phyloP scores from a whole-genome alignment of 345 rosid genomes.

The Pistacia atlantica region DNA sequence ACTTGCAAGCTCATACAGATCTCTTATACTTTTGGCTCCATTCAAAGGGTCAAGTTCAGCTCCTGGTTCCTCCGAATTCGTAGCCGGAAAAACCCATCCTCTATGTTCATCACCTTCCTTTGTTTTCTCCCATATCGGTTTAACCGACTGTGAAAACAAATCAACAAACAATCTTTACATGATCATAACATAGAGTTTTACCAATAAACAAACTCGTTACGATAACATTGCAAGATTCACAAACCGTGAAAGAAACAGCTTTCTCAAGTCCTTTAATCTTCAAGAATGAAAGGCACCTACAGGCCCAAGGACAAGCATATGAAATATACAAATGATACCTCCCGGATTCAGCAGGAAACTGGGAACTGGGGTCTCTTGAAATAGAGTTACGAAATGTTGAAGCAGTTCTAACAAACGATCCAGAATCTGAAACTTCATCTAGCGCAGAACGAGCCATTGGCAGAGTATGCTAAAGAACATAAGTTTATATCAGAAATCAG shows the following conservation, averaged over 20 bases:
- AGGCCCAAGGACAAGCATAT: slow-evolving; percentile 98
- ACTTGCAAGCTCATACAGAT: slow-evolving; percentile 80
- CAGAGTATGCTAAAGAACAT: slow-evolving; percentile 27
- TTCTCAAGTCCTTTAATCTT: slow-evolving; percentile 85
- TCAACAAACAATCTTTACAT: slow-evolving; percentile 8
- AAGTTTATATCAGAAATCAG: background rate
- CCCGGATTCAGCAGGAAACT: slow-evolving; percentile 76
- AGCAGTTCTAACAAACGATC: slow-evolving; percentile 76
- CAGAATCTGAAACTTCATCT: slow-evolving; percentile 73
- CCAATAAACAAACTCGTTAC: background rate
- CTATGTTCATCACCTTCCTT: slow-evolving; percentile 80
- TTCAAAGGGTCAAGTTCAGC: slow-evolving; percentile 75
- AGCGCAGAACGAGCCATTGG: slow-evolving; percentile 81
- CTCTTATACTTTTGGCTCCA: slow-evolving; percentile 77
- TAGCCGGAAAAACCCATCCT: slow-evolving; percentile 87
- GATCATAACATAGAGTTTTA: background rate
- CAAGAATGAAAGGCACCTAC: slow-evolving; percentile 79
- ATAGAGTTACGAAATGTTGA: slow-evolving; percentile 80
- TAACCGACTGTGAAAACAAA: slow-evolving; percentile 56
- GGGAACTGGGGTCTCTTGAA: slow-evolving; percentile 59
- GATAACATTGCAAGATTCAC: slow-evolving; percentile 20
- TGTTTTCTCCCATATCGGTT: slow-evolving; percentile 89
- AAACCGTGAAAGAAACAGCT: slow-evolving; percentile 75
- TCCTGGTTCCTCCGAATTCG: slow-evolving; percentile 64
- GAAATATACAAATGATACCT: slow-evolving; percentile 94